phyloP scores from a whole-genome alignment of 257 asterid genomes.

The Salvia splendens region DNA sequence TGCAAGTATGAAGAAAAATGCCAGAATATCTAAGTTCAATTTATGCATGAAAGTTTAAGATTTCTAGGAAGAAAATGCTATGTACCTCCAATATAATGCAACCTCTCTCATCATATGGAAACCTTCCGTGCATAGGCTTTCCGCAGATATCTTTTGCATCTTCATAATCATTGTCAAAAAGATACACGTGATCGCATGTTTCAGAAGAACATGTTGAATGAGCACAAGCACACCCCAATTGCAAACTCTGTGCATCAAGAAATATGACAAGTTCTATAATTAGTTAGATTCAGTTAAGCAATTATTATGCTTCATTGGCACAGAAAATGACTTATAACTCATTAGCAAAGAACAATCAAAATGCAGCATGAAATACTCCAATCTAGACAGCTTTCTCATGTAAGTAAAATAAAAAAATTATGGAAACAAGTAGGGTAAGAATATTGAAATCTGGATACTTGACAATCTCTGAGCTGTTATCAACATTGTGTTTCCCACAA shows the following conservation, averaged over 20 bases:
- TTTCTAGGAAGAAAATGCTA: constrained; percentile 27
- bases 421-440: constrained; percentile 11
- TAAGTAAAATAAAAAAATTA: constrained; percentile 14
- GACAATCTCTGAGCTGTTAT: not conserved
- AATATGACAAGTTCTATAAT: constrained; percentile 18
- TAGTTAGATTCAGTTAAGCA: constrained; percentile 19
- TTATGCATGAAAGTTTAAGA: constrained; percentile 5
- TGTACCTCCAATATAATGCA: constrained; percentile 95
- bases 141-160: constrained; percentile 93
- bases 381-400: constrained; percentile 11
- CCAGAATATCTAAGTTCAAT: not conserved
- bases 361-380: not conserved
- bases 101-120: constrained; percentile 91
- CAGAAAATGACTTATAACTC: constrained; percentile 6
- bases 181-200: constrained; percentile 86
- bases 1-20: constrained; percentile 19
- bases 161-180: constrained; percentile 86
- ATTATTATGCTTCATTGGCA: constrained; percentile 12
- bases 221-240: constrained; percentile 85
- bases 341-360: not conserved
- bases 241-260: constrained; percentile 62
- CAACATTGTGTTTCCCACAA: not conserved
- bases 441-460: not conserved
- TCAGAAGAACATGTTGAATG: constrained; percentile 66
- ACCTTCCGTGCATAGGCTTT: constrained; percentile 85